These are phyloP conservation scores for Poteriospumella lacustris DNA, from an alignment of 108 stramenopile genomes.

Conservation along the genomic window DNA sequence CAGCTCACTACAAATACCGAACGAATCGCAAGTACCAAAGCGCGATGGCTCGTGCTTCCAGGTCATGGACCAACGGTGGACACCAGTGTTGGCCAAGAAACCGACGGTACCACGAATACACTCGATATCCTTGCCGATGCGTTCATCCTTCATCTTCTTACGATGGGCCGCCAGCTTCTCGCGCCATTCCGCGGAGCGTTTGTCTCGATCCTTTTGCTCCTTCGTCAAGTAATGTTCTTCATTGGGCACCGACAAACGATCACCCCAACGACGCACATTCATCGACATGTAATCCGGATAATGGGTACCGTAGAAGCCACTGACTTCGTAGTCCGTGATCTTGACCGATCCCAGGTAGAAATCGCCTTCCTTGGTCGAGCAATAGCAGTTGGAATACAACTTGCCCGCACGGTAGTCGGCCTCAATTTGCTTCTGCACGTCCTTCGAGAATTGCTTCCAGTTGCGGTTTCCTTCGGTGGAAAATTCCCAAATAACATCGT, in stretches of 20 bases:
- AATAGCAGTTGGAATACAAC: neutral
- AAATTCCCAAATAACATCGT: conserved; percentile 29
- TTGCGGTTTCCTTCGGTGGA: neutral
- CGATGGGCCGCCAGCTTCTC: neutral
- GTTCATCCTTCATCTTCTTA: conserved; percentile 2
- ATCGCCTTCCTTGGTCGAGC: neutral
- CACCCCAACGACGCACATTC: conserved; percentile 27
- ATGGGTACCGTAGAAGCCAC: conserved; percentile 20
- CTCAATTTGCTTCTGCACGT: conserved; percentile 4
- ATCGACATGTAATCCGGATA: neutral
- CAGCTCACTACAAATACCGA: conserved; percentile 35
- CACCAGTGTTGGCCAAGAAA: conserved; percentile 30
- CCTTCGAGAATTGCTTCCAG: conserved; percentile 17
- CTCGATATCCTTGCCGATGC: conserved; percentile 33
- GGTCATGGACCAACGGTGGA: conserved; percentile 28
- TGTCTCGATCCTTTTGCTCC: conserved; percentile 30
- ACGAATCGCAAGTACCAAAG: conserved; percentile 25
- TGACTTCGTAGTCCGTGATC: conserved; percentile 25
- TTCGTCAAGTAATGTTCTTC: conserved; percentile 14
- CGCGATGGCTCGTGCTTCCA: conserved; percentile 36
- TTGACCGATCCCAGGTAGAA: neutral
- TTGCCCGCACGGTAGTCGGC: neutral
- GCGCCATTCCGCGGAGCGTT: conserved; percentile 5
- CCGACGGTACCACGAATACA: conserved; percentile 33
- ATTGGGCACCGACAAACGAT: conserved; percentile 9